These are phyloP conservation scores for Penicillium coprophilum DNA, from an alignment of 495 filamentous ascomycete genomes.

Conservation along the genomic window DNA sequence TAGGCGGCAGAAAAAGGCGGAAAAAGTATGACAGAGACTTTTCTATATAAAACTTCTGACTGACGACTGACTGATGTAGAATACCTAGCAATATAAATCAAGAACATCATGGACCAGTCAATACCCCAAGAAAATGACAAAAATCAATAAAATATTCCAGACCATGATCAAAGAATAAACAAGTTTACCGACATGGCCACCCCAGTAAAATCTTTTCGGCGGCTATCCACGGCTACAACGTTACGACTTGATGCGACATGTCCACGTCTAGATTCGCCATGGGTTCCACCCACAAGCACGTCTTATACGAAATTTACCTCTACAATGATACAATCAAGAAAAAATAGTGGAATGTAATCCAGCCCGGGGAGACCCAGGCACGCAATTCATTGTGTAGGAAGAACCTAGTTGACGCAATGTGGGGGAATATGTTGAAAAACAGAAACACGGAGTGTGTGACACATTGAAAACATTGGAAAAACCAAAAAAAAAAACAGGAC, in stretches of 20 bases:
- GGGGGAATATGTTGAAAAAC: constrained; percentile 24
- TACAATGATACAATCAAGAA: neutral
- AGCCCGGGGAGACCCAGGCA: constrained; percentile 5
- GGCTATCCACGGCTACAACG: constrained; percentile 1
- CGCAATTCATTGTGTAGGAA: constrained; percentile 31
- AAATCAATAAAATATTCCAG: neutral
- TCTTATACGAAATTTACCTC: neutral
- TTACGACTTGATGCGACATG: constrained; percentile 3
- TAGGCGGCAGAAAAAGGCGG: too few relatives aligned
- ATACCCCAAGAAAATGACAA: neutral
- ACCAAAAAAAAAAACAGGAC: constrained; percentile 12
- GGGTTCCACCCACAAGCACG: neutral
- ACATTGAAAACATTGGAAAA: neutral
- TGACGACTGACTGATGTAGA: too few relatives aligned
- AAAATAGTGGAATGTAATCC: neutral
- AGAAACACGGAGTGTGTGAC: neutral
- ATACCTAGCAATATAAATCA: neutral
- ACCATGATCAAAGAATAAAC: neutral
- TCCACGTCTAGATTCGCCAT: neutral
- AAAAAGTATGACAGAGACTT: too few relatives aligned
- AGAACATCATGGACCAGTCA: neutral
- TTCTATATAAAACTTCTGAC: too few relatives aligned
- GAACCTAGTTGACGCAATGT: constrained; percentile 25
- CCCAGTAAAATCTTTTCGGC: neutral
- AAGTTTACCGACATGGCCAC: neutral